Conservation (phyloP, 306 rosid species). For the Oxytropis ochrocephala region DNA sequence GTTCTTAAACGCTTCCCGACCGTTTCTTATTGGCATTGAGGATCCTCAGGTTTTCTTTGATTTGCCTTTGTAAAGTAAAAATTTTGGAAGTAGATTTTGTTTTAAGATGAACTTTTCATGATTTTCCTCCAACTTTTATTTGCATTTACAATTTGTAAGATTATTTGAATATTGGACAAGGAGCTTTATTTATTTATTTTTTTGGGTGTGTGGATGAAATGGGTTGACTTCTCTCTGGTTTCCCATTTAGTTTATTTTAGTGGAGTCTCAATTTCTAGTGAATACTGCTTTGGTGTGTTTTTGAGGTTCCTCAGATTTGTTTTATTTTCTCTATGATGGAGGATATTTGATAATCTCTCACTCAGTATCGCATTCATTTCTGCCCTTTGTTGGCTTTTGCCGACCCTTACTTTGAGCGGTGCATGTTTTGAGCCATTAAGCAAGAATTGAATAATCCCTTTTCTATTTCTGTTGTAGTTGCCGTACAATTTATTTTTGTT, state of each 20-base stretch:
- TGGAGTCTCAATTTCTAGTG: neutral
- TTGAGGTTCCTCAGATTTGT: neutral
- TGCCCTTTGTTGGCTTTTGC: neutral
- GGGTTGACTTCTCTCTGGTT: neutral
- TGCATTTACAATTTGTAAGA: neutral
- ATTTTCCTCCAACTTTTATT: neutral
- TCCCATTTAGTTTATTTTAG: neutral
- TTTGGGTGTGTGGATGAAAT: neutral
- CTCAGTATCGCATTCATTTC: neutral
- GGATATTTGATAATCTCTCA: neutral
- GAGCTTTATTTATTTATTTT: neutral
- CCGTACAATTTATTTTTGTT: neutral
- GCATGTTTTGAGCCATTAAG: neutral
- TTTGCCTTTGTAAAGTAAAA: neutral
- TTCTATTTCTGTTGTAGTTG: neutral
- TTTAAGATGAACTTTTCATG: neutral
- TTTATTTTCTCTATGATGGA: neutral
- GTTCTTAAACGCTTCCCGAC: slow-evolving; percentile 49
- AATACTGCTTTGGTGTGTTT: neutral
- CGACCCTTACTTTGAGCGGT: neutral
- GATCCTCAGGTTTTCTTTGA: slow-evolving; percentile 83
- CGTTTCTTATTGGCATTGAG: slow-evolving; percentile 78
- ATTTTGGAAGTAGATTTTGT: neutral
- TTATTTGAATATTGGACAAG: neutral
- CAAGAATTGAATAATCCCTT: neutral